These are phyloP conservation scores for Carex scoparia DNA, from an alignment of 176 grass and related monocot species.

Conservation along the genomic window DNA sequence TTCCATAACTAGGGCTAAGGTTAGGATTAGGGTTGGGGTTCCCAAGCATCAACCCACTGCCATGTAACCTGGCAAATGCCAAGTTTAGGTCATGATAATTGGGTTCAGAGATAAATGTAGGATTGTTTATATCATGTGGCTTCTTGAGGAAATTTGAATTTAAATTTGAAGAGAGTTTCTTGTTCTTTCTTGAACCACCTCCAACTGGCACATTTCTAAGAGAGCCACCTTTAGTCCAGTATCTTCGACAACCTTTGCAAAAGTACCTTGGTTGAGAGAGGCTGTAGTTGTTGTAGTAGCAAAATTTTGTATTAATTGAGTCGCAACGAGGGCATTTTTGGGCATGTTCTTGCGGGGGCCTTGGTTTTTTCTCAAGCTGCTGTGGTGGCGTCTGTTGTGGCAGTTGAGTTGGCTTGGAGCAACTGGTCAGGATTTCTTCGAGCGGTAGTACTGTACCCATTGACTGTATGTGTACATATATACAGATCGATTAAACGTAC, in stretches of 20 bases:
- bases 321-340: constrained; percentile 90
- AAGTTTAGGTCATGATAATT: constrained; percentile 9
- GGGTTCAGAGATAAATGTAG: constrained; percentile 8
- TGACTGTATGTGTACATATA: constrained; percentile 6
- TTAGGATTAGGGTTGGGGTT: constrained; percentile 9
- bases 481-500: background rate
- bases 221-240: constrained; percentile 94
- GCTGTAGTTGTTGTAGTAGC: constrained; percentile 99
- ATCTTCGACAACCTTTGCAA: constrained; percentile 93
- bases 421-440: constrained; percentile 24
- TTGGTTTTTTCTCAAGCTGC: constrained; percentile 43
- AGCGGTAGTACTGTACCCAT: constrained; percentile 3
- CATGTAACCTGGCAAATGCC: constrained; percentile 27
- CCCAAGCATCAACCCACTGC: constrained; percentile 26
- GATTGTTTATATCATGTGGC: constrained; percentile 7
- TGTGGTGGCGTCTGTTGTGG: constrained; percentile 4
- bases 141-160: constrained; percentile 26
- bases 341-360: constrained; percentile 73
- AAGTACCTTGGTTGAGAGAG: constrained; percentile 95
- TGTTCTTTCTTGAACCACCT: constrained; percentile 94
- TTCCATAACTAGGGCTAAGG: constrained; percentile 26
- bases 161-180: constrained; percentile 46
- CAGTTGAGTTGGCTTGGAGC: constrained; percentile 1
- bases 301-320: constrained; percentile 95
- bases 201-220: constrained; percentile 90